Evolutionary conservation across 352 stramenopile genomes (phyloP).

Genomic region (Pelagophyceae sp.): DNA sequence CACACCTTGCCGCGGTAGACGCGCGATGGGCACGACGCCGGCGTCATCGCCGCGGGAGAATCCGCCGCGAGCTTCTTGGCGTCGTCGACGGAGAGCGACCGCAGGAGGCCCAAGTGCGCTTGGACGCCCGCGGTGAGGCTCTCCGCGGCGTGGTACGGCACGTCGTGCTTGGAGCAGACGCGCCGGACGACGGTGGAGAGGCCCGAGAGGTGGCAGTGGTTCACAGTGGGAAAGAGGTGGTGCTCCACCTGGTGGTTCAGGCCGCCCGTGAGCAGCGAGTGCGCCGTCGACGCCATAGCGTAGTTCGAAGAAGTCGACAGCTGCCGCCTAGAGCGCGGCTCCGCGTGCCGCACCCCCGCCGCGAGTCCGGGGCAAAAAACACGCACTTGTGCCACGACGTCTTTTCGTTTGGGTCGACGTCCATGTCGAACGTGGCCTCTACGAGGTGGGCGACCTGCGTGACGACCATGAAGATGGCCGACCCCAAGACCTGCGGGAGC

Average conservation of each 20-base stretch:
- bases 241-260: constrained; percentile 80
- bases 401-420: not conserved
- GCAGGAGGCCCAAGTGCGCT: not conserved
- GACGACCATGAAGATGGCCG: constrained; percentile 5
- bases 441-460: constrained; percentile 2
- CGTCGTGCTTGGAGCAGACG: constrained; percentile 57
- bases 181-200: constrained; percentile 61
- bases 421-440: not conserved
- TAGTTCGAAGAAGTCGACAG: not conserved
- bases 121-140: not conserved
- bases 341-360: too few relatives aligned
- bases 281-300: not conserved
- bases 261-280: constrained; percentile 48
- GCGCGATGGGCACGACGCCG: not conserved
- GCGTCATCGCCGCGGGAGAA: not conserved
- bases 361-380: too few relatives aligned
- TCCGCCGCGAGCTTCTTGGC: not conserved
- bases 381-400: too few relatives aligned
- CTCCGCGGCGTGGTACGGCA: constrained; percentile 43
- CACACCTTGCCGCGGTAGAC: not conserved
- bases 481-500: not conserved
- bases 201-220: constrained; percentile 57
- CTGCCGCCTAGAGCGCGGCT: not conserved
- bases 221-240: constrained; percentile 71
- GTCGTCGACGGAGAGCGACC: not conserved